Conservation (phyloP, 495 filamentous ascomycete species). For the Xylaria curta region DNA sequence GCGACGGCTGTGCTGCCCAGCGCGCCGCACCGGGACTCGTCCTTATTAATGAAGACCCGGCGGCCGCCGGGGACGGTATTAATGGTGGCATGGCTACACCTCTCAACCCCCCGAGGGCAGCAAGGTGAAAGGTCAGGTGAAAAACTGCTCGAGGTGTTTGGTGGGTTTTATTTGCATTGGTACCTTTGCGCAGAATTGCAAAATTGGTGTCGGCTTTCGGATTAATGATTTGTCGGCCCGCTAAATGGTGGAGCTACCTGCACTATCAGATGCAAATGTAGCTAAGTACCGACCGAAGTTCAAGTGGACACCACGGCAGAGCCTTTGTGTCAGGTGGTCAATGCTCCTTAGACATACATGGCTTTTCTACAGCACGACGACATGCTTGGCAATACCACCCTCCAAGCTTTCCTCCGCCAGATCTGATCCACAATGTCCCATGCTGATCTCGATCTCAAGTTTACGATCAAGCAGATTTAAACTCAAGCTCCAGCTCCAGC, state of each 20-base stretch:
- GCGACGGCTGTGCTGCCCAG: constrained; percentile 11
- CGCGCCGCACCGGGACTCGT: constrained; percentile 13
- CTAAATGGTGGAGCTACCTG: not conserved
- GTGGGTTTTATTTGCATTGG: constrained; percentile 22
- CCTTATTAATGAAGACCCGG: constrained; percentile 17
- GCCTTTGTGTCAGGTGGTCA: not conserved
- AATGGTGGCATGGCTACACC: constrained; percentile 37
- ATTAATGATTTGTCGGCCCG: constrained; percentile 26
- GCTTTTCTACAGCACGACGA: not conserved
- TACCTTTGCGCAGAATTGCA: not conserved
- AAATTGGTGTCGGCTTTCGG: constrained; percentile 25
- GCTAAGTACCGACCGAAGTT: not conserved
- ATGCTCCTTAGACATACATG: not conserved
- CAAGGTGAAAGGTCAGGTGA: not conserved
- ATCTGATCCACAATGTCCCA: not conserved
- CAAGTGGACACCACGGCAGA: not conserved
- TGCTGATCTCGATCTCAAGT: constrained; percentile 1
- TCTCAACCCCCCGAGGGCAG: constrained; percentile 26
- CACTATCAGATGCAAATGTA: too few relatives aligned
- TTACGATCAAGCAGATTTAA: not conserved
- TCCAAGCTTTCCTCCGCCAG: not conserved
- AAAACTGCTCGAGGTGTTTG: not conserved
- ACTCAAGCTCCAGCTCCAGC: not conserved
- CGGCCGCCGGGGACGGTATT: constrained; percentile 32
- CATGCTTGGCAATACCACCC: constrained; percentile 4